Conservation (phyloP, 371 early-diverging fungal genomes). For the Mortierella sp. region DNA sequence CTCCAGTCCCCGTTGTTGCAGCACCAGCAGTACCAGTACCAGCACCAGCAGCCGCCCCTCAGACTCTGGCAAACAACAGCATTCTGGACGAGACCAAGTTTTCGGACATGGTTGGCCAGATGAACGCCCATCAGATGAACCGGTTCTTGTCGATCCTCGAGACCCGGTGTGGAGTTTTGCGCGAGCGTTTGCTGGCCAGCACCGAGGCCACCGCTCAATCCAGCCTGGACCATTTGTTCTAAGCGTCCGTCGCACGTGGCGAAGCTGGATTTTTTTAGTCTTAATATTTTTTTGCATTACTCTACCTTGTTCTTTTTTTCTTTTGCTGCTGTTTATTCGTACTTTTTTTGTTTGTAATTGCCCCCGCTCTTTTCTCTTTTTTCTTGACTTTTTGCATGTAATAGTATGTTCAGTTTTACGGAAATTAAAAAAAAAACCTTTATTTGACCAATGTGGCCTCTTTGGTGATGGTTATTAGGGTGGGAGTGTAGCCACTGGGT, state of each 20-base stretch:
- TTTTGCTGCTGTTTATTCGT: background rate
- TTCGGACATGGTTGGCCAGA: slow-evolving; percentile 60
- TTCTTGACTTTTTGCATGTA: slow-evolving; percentile 1
- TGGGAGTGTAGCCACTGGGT: too few relatives aligned
- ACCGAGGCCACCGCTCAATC: slow-evolving; percentile 43
- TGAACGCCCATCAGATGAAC: slow-evolving; percentile 68
- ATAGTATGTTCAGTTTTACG: slow-evolving; percentile 3
- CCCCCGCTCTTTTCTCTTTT: background rate
- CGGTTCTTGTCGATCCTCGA: slow-evolving; percentile 64
- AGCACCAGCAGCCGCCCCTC: background rate
- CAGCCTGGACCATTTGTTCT: slow-evolving; percentile 36
- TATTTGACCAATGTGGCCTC: too few relatives aligned
- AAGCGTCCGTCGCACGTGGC: background rate
- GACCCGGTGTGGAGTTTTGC: slow-evolving; percentile 57
- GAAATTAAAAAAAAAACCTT: too few relatives aligned
- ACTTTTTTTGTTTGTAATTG: slow-evolving; percentile 6
- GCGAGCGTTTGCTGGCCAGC: slow-evolving; percentile 45
- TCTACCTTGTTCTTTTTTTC: background rate
- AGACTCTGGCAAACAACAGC: slow-evolving; percentile 34
- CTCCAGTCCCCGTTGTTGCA: slow-evolving; percentile 3
- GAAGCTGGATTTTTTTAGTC: too few relatives aligned
- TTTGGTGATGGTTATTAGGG: too few relatives aligned
- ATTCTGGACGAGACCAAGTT: slow-evolving; percentile 61
- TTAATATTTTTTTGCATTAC: too few relatives aligned
- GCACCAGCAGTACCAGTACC: background rate